Conservation (phyloP, 441 rosid genomes). For the Croton setiger region DNA sequence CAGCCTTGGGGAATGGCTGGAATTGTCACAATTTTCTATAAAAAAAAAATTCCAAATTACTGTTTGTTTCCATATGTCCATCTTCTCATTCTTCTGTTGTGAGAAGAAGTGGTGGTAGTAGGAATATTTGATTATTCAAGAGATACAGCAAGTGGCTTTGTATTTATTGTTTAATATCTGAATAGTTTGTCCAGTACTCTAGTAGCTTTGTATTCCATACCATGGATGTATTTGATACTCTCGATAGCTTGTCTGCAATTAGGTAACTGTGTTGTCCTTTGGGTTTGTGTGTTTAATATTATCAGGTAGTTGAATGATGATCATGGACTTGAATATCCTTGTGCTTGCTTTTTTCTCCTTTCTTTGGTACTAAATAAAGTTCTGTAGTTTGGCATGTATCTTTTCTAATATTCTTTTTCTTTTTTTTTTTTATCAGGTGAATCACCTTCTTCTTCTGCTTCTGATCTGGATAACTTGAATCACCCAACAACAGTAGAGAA, state of each 20-base stretch:
- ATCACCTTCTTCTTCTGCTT: conserved; percentile 99
- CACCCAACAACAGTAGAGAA: conserved; percentile 65
- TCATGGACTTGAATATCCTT: background rate
- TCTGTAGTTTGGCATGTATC: background rate
- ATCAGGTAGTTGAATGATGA: background rate
- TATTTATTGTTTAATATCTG: background rate
- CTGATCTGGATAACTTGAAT: conserved; percentile 92
- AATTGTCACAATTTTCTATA: background rate
- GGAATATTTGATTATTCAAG: background rate
- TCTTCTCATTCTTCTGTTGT: background rate
- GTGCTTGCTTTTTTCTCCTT: background rate
- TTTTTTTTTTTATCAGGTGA: conserved; percentile 55
- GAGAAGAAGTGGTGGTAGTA: background rate
- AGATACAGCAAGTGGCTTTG: background rate
- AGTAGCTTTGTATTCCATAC: background rate
- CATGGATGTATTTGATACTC: background rate
- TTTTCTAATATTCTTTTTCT: conserved; percentile 1
- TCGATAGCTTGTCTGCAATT: background rate
- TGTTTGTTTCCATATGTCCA: background rate
- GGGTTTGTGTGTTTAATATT: background rate
- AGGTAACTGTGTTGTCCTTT: background rate
- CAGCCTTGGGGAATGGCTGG: background rate
- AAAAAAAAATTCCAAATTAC: background rate
- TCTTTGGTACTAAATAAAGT: background rate
- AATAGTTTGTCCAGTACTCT: background rate